Base-by-base conservation (phyloP, 116 monocot genomes). In the Phalaenopsis hybrid region DNA sequence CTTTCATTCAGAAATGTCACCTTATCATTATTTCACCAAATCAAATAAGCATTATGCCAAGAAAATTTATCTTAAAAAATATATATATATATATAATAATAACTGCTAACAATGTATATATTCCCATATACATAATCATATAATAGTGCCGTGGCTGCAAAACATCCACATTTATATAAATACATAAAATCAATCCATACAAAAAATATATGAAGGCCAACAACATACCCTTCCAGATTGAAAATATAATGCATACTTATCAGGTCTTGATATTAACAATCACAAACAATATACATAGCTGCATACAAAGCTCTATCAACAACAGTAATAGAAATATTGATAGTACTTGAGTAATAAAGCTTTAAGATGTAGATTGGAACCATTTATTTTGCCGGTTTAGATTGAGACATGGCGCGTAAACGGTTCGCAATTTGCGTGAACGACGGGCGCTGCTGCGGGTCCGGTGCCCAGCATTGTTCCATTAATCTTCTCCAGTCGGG, bases 401-500 rank as follows among this genome's bases (percentile, higher is more conserved):
- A 49, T 34, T 89, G 92, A 34, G 89, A 94, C 93, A 97, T 97
- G 57, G 86, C 41, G 8, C 93, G 90, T 11, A 97, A 81, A 18
- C 82, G 85, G 48, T 84, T 74, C 11, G 94, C 92, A 11, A 97
- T 90, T 75, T 97, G 91, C 4, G 91, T 89, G 85, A 97, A 97
- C 4, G 94, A 87, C 11, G 97, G 97, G 51, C 97, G 88, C 15
- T 87, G 88, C n/a, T 81, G 23, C 28, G 97, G 93, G 73, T 97
- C 94, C 4, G 93, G 91, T 4, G 91, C 92, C 94, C 97, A 97
- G 48, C 97, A 97, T 55, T 90, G 90, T 81, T 97, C 97, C 97
- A 97, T 97, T 15, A 97, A 84, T 79, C 81, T 83, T 45, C 87
- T 90, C 97, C 94, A 97, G 33, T 93, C 94, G 4, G 88, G 88